These are phyloP conservation scores for Penicillium arizonense DNA, from an alignment of 495 filamentous ascomycete species.

Conservation along the genomic window DNA sequence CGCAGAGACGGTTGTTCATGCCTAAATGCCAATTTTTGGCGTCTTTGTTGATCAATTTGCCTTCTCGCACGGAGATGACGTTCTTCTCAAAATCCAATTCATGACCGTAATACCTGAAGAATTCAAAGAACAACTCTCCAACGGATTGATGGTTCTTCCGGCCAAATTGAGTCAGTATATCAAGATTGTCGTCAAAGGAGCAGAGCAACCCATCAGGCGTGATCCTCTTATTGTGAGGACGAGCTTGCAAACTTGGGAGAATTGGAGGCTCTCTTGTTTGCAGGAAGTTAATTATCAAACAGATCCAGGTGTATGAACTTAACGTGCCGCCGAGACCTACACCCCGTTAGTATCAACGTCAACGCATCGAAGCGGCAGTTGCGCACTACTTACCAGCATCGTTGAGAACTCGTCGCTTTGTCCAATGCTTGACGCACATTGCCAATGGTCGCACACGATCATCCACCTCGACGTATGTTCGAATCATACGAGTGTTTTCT, in stretches of 20 bases:
- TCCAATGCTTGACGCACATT: slow-evolving; percentile 98
- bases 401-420: slow-evolving; percentile 85
- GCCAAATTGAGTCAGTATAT: slow-evolving; percentile 70
- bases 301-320: slow-evolving; percentile 99
- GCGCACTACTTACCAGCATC: slow-evolving; percentile 54
- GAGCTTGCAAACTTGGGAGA: slow-evolving; percentile 81
- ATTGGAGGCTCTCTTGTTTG: slow-evolving; percentile 87
- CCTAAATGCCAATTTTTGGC: slow-evolving; percentile 82
- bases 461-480: slow-evolving; percentile 94
- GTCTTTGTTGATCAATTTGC: slow-evolving; percentile 75
- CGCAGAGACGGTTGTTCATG: slow-evolving; percentile 80
- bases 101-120: slow-evolving; percentile 92
- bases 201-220: slow-evolving; percentile 61
- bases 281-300: slow-evolving; percentile 94
- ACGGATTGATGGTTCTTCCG: slow-evolving; percentile 76
- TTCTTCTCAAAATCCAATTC: slow-evolving; percentile 85
- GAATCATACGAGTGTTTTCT: slow-evolving; percentile 97
- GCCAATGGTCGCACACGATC: slow-evolving; percentile 85
- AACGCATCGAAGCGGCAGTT: too few species aligned
- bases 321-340: slow-evolving; percentile 83
- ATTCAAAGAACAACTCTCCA: slow-evolving; percentile 83
- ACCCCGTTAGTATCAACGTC: background rate
- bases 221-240: slow-evolving; percentile 59
- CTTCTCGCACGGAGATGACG: slow-evolving; percentile 85
- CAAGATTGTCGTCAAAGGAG: slow-evolving; percentile 82